phyloP scores from a whole-genome alignment of 116 monocot species.

The Papilionanthe hybrid region DNA sequence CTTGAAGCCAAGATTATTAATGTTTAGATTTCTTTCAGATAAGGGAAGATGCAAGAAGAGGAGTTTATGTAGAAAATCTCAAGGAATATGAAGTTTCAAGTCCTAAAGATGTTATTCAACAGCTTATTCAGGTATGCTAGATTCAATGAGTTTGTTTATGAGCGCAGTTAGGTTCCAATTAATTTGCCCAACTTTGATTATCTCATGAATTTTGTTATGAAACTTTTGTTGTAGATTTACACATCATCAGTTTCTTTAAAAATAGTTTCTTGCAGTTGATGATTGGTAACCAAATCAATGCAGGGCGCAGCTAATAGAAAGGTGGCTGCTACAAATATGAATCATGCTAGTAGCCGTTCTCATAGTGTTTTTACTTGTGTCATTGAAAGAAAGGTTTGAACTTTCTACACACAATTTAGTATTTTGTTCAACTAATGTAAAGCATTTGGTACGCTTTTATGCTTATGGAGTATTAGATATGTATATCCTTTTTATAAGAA shows the following conservation, averaged over 20 bases:
- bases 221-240: not conserved
- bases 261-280: not conserved
- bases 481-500: not conserved
- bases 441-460: not conserved
- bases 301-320: slow-evolving; percentile 96
- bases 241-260: not conserved
- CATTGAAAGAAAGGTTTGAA: slow-evolving; percentile 90
- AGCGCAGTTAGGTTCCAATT: not conserved
- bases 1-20: not conserved
- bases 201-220: not conserved
- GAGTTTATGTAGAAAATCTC: slow-evolving; percentile 90
- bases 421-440: not conserved
- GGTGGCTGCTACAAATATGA: slow-evolving; percentile 97
- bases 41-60: slow-evolving; percentile 88
- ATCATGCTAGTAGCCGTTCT: slow-evolving; percentile 93
- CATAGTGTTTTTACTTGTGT: slow-evolving; percentile 98
- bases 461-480: not conserved
- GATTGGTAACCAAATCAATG: slow-evolving; percentile 7
- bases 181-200: not conserved
- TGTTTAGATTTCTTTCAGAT: slow-evolving; percentile 36
- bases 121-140: slow-evolving; percentile 70
- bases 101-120: slow-evolving; percentile 94
- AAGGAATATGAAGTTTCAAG: slow-evolving; percentile 81
- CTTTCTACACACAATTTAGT: not conserved
- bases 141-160: not conserved